Percentiles rank a stretch among this genome's conserved stretches.
These are phyloP conservation scores for Exobasidium rhododendri DNA, from an alignment of 1,284 basidiomycete species.

Conservation along the genomic window DNA sequence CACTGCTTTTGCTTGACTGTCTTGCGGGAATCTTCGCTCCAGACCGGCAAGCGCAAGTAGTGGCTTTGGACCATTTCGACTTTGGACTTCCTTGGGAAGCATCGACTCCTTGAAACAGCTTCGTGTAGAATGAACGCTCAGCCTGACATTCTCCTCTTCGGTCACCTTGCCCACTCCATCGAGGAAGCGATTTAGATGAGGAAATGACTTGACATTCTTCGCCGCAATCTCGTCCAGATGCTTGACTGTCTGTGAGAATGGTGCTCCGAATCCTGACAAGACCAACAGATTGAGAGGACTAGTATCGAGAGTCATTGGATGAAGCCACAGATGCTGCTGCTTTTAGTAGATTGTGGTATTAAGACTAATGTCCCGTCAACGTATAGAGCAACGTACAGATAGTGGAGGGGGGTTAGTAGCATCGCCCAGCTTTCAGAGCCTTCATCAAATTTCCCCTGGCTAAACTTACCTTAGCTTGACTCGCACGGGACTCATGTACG, in stretches of 20 bases:
- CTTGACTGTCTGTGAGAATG: background rate
- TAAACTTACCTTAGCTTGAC: too few relatives aligned
- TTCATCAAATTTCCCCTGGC: too few relatives aligned
- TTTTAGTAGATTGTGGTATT: too few relatives aligned
- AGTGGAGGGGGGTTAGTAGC: too few relatives aligned
- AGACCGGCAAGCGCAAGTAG: background rate
- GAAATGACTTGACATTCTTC: background rate
- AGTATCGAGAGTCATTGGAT: background rate
- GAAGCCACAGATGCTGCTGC: too few relatives aligned
- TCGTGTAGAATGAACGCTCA: background rate
- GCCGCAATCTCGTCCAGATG: background rate
- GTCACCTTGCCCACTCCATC: background rate
- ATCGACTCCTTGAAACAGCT: background rate
- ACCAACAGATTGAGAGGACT: background rate
- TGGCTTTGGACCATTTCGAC: background rate
- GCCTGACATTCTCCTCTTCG: background rate
- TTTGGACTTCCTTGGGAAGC: background rate
- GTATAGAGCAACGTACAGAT: too few relatives aligned
- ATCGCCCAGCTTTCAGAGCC: too few relatives aligned
- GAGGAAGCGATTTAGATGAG: background rate
- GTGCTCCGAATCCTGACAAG: background rate
- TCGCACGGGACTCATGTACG: too few relatives aligned
- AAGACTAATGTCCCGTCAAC: too few relatives aligned
- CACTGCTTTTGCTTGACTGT: background rate
- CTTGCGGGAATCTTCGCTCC: background rate